Evolutionary conservation across 495 filamentous ascomycete species (phyloP), one percentile per base, ranked within the genome.

Genomic region (Hypoxylon crocopeplum): DNA sequence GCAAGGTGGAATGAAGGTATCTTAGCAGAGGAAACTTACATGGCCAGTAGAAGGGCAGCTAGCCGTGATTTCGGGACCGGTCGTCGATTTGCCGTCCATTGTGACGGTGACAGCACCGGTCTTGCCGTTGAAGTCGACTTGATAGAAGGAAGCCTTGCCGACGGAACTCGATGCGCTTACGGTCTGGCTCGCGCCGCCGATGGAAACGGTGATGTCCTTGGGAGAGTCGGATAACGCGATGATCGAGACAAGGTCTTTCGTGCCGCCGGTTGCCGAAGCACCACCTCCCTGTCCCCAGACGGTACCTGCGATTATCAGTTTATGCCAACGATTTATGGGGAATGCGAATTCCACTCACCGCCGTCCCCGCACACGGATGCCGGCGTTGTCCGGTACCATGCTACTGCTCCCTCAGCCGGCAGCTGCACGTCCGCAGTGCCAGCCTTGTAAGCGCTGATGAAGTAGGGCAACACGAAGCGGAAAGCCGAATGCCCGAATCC

Each of bases 391-490:
- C 88, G 84, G 68, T 91, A 91, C 88, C 88, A 91, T 15, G 77
- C 82, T 8, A 83, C 74, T 2, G 88, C 72, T 15, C 82, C 76
- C 5, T 84, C 76, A 41, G 76, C 61, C 0, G 72, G 68, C 22
- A 84, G 70, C 15, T 72, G 51, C 21, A 79, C 56, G 7, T 77
- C 62, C 0, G 72, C 60, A n/a, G 70, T 74, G 1, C 77, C 82
- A 2, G 77, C 67, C 53, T 87, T 87, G 74, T 86, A 89, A 5
- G 82, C 79, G 20, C 76, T 78, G 49, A 90, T 90, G 56, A 86
- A 84, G 59, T 84, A 84, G 0, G 85, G 85, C 2, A 89, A 74
- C 2, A 87, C 64, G 21, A 74, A 75, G 2, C 76, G 70, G 49
- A 77, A 74, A 7, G 75, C 72, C 1, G 73, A 34, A 56, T 79